A percentile compares a stretch with the other conserved stretches of the same genome.
These are phyloP conservation scores for Malus hybrid DNA, from an alignment of 331 rosid genomes.

Conservation along the genomic window DNA sequence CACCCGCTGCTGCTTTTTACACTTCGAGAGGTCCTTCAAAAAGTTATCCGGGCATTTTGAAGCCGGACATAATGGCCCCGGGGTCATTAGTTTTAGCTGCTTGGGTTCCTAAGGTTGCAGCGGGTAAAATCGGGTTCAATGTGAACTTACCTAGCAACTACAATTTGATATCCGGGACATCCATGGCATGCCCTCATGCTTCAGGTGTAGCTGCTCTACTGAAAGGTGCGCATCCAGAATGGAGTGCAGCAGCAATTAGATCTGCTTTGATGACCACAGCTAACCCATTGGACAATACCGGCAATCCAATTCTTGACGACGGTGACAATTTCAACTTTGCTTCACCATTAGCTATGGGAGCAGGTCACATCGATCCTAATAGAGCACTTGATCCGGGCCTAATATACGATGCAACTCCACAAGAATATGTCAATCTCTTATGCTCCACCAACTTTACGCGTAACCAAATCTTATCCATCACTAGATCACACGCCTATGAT, in stretches of 20 bases:
- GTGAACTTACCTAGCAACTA: conserved; percentile 18
- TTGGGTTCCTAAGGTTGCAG: conserved; percentile 8
- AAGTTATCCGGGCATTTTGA: conserved; percentile 24
- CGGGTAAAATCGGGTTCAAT: not conserved
- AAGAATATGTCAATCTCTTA: conserved; percentile 41
- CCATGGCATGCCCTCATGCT: conserved; percentile 55
- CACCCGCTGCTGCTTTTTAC: conserved; percentile 47
- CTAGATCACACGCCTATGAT: conserved; percentile 21
- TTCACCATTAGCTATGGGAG: conserved; percentile 46
- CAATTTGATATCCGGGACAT: conserved; percentile 42
- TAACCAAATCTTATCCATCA: conserved; percentile 26
- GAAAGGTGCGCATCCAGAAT: conserved; percentile 38
- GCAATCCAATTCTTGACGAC: conserved; percentile 30
- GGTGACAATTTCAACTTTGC: conserved; percentile 11
- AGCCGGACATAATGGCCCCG: conserved; percentile 51
- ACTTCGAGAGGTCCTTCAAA: conserved; percentile 51
- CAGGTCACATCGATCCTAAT: conserved; percentile 47
- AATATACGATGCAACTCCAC: conserved; percentile 41
- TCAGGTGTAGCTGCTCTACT: conserved; percentile 46
- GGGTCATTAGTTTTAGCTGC: conserved; percentile 41
- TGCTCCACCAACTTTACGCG: conserved; percentile 26
- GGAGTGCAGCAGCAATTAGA: conserved; percentile 46
- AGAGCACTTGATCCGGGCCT: conserved; percentile 56
- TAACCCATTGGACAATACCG: conserved; percentile 36
- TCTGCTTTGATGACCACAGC: conserved; percentile 52